Evolutionary conservation across 257 asterid species (phyloP), one percentile per base, ranked within the genome.

Genomic region (Mentha longifolia): DNA sequence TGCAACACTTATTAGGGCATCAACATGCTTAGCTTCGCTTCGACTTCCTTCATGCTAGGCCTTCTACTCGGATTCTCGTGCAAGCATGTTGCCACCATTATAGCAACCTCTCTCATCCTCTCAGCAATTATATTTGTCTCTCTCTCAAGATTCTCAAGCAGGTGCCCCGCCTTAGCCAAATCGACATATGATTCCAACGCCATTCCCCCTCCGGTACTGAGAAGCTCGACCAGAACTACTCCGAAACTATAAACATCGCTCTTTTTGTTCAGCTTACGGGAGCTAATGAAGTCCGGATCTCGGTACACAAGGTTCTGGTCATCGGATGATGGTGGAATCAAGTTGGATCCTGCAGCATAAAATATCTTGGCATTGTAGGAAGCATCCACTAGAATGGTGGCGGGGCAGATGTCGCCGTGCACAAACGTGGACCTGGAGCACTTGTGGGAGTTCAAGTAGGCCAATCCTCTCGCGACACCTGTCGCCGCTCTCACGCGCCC

Each of bases 21-120:
- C 50, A 33, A 46, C 42, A 1, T 5, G 1, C 12, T 8, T 16
- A 68, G 16, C 39, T 3, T 56, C 22, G 30, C 58, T 57, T 39
- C 74, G n/a, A 69, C 52, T 42, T 69, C 33, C 50, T 56, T 57
- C 43, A 69, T 42, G 0, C 19, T 69, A 42, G 74, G 65, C 74
- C 74, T 56, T 68, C 15, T 19, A 14, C 45, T 39, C 8, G 20
- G 22, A 4, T 41, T 43, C 0, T 1, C 45, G 25, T 6, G 22
- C 15, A 69, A 42, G 65, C 74, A 69, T 56, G 28, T 57, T 5
- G 4, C 47, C 4, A 65, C 66, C 74, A 69, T 19, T 6, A 1
- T 0, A 42, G 57, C 74, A 39, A 69, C 31, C 45, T 69, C 54
- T 14, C 49, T 22, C 25, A 66, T n/a, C n/a, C 57, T 39, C 3